phyloP scores from a whole-genome alignment of 306 rosid species.

The Luffa acutangula region DNA sequence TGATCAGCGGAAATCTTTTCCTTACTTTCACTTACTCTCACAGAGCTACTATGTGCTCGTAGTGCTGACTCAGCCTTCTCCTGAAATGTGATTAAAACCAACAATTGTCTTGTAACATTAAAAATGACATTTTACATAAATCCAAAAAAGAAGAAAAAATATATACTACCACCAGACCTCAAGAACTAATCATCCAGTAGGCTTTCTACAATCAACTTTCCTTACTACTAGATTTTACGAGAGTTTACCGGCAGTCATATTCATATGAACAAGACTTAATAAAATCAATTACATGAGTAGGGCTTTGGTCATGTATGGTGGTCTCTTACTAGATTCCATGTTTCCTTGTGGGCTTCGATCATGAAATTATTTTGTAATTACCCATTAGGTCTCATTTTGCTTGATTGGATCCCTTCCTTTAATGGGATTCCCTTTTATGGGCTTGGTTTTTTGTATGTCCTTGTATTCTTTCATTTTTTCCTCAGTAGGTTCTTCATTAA shows the following conservation, averaged over 20 bases:
- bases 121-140: not conserved
- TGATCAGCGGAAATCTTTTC: slow-evolving; percentile 44
- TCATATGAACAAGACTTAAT: not conserved
- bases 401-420: too few relatives aligned
- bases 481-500: too few relatives aligned
- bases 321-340: too few relatives aligned
- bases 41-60: slow-evolving; percentile 97
- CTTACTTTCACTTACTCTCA: slow-evolving; percentile 34
- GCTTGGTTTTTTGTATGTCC: too few relatives aligned
- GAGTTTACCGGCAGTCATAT: not conserved
- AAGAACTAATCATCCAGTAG: not conserved
- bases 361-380: too few relatives aligned
- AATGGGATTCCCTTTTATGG: too few relatives aligned
- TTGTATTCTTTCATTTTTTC: too few relatives aligned
- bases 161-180: not conserved
- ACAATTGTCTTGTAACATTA: not conserved
- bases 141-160: not conserved
- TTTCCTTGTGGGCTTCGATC: too few relatives aligned
- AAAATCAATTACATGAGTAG: not conserved
- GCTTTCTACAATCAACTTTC: not conserved
- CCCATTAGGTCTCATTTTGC: too few relatives aligned
- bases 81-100: slow-evolving; percentile 30
- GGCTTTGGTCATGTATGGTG: too few relatives aligned
- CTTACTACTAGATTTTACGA: not conserved
- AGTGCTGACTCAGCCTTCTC: slow-evolving; percentile 84